Evolutionary conservation across 2,329 filamentous ascomycete species (phyloP).

Genomic region (Penicillium vulpinum): DNA sequence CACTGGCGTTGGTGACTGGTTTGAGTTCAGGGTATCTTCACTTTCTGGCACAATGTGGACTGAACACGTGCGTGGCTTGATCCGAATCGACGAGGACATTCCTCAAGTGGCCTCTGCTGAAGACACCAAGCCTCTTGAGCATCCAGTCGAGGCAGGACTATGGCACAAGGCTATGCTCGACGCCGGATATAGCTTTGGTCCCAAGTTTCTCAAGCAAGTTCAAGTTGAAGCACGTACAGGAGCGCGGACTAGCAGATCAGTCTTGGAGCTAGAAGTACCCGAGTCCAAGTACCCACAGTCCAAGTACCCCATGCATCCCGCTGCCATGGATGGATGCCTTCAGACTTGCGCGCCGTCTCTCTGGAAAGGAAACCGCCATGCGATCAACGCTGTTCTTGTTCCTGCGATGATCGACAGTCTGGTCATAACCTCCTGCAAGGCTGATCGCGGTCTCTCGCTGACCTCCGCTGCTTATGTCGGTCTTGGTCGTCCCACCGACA

Average conservation of each 20-base stretch:
- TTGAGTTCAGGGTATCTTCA: too few relatives aligned
- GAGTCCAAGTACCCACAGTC: neutral
- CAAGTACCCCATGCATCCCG: neutral
- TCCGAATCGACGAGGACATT: too few relatives aligned
- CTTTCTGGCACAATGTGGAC: too few relatives aligned
- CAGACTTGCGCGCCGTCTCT: neutral
- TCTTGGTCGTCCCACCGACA: neutral
- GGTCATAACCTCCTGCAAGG: too few relatives aligned
- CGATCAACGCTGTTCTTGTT: neutral
- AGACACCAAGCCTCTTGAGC: neutral
- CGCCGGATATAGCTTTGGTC: neutral
- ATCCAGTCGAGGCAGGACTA: neutral
- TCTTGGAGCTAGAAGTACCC: neutral
- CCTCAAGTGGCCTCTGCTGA: neutral
- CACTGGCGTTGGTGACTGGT: too few relatives aligned
- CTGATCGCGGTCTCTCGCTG: neutral
- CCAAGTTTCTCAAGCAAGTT: neutral
- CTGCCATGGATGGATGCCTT: neutral
- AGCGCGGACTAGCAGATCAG: neutral
- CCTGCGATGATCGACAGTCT: neutral
- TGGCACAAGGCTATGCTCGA: constrained; percentile 1
- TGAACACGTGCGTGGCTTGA: too few relatives aligned
- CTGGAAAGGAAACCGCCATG: neutral
- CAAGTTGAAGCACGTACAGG: neutral
- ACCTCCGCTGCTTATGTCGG: neutral